Evolutionary conservation across 2,329 filamentous ascomycete genomes (phyloP), one percentile per base, ranked within the genome.

Genomic region (Alternaria tenuissima): DNA sequence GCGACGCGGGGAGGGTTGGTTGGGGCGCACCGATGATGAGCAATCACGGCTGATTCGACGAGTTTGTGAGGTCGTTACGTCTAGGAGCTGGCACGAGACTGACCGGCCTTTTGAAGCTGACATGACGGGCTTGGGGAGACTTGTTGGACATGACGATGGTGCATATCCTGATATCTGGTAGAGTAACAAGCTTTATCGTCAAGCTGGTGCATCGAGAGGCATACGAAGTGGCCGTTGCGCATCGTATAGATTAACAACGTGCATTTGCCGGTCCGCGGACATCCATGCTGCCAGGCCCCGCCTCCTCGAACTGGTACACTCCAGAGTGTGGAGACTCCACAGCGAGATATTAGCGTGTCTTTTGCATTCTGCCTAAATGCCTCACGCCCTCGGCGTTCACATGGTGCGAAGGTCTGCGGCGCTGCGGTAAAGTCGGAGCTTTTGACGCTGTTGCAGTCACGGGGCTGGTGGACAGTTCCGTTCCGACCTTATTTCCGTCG

Each of bases 291-390:
- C 46, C 43, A 55, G 42, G 26, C 51, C 49, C 56, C 36, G 39
- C 42, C 47, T 28, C 43, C 12, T 52, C 46, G 30, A 32, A 20
- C n/a, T 30, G 44, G 39, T 28, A 47, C n/a, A 8, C 11, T 6
- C 24, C 26, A n/a, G n/a, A 34, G 34, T 48, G 56, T 43, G 51
- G 56, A 59, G 49, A 55, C 49, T 54, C 49, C 51, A 57, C 26
- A 42, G 56, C 43, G 56, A 51, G 42, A 47, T 59, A 7, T 12
- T 59, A 55, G 56, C 43, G 56, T 36, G 12, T 32, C 12, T 24
- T 20, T 36, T n/a, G 36, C 20, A 55, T 43, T 55, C 8, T 59
- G 56, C 51, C 51, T 55, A 49, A 59, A 59, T 59, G 36, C 26
- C 4, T n/a, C 26, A 38, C 30, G 5, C 20, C 14, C 30, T 49